phyloP scores from a whole-genome alignment of 108 stramenopile species.

The Cyclotella cryptica region DNA sequence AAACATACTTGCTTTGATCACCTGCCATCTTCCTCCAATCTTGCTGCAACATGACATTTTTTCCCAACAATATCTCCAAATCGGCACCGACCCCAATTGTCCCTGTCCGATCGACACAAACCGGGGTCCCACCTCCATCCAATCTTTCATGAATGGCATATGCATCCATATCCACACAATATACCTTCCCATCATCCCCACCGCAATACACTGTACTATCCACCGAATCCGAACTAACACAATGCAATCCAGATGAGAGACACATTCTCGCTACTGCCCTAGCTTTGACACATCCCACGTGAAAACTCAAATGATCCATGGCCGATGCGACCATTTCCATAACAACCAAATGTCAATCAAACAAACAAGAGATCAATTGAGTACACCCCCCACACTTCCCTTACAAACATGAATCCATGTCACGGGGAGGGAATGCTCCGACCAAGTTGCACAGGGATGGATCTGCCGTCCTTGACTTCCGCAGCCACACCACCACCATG shows the following conservation, averaged over 20 bases:
- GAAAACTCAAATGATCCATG: slow-evolving; percentile 1
- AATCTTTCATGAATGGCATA: slow-evolving; percentile 62
- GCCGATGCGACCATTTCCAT: slow-evolving; percentile 52
- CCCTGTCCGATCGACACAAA: slow-evolving; percentile 14
- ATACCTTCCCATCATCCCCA: slow-evolving; percentile 72
- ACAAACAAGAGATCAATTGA: slow-evolving; percentile 63
- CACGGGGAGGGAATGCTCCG: slow-evolving; percentile 75
- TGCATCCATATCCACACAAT: slow-evolving; percentile 69
- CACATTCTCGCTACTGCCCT: slow-evolving; percentile 65
- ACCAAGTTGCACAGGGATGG: slow-evolving; percentile 75
- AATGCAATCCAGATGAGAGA: slow-evolving; percentile 59
- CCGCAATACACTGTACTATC: slow-evolving; percentile 70
- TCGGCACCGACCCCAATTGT: slow-evolving; percentile 8
- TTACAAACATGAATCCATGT: slow-evolving; percentile 51
- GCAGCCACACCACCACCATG: no score
- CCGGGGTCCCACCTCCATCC: slow-evolving; percentile 37
- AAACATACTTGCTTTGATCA: slow-evolving; percentile 37
- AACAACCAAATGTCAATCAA: slow-evolving; percentile 73
- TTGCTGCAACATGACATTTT: slow-evolving; percentile 11
- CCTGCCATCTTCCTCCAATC: neutral
- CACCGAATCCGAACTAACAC: slow-evolving; percentile 44
- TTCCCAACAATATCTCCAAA: slow-evolving; percentile 30
- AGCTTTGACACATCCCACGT: slow-evolving; percentile 17
- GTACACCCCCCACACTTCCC: slow-evolving; percentile 38
- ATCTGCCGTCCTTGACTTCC: slow-evolving; percentile 14